Evolutionary conservation across 208 protist genomes (phyloP).

Genomic region (Crithidia brevicula): DNA sequence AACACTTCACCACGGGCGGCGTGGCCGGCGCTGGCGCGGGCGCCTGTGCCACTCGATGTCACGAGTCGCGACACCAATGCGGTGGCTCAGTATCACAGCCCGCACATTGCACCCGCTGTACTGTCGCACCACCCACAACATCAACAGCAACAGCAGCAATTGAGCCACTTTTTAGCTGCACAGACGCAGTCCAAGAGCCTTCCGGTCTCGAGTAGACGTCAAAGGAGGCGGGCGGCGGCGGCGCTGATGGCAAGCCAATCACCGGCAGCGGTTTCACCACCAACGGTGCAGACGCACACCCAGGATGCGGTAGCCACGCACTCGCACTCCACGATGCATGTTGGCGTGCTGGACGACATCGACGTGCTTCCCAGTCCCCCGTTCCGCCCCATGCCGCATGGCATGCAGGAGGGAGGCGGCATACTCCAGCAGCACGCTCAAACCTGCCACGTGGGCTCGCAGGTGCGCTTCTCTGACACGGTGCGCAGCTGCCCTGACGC

Average conservation of each 20-base stretch:
- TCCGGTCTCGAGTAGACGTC: not conserved
- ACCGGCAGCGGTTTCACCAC: too few relatives aligned
- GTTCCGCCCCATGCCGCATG: not conserved
- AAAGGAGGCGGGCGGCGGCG: not conserved
- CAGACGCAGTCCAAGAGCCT: not conserved
- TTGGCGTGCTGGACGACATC: not conserved
- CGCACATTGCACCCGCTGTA: too few relatives aligned
- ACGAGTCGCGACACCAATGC: too few relatives aligned
- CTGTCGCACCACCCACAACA: not conserved
- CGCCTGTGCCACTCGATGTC: not conserved
- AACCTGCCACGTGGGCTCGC: not conserved
- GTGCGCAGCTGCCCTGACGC: not conserved
- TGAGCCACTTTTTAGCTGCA: not conserved
- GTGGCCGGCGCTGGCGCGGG: conserved; percentile 1
- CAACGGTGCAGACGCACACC: not conserved
- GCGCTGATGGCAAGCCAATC: too few relatives aligned
- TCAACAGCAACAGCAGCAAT: not conserved
- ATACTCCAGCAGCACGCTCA: not conserved
- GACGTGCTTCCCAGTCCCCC: not conserved
- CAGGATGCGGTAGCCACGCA: not conserved
- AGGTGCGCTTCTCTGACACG: not conserved
- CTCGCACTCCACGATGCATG: not conserved
- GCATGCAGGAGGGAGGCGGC: not conserved
- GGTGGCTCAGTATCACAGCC: too few relatives aligned
- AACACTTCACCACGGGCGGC: conserved; percentile 9